phyloP scores from a whole-genome alignment of 2,329 filamentous ascomycete genomes.

The Proliferodiscus dingleyae region DNA sequence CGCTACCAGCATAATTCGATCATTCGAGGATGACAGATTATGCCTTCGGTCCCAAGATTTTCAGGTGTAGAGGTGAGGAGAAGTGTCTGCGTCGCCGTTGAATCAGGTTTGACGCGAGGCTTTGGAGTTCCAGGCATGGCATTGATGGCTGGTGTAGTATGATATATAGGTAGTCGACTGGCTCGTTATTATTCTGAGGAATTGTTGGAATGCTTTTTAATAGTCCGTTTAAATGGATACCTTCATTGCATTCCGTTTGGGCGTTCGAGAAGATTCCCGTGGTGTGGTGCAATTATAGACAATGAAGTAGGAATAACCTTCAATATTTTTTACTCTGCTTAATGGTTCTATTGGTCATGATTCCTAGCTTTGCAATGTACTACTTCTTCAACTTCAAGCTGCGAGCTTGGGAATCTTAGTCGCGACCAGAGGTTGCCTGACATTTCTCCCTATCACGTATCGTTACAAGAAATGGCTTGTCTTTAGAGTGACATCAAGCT shows the following conservation, averaged over 20 bases:
- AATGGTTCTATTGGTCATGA: background rate
- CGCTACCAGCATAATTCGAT: constrained; percentile 18
- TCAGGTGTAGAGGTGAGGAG: constrained; percentile 7
- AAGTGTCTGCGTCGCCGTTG: constrained; percentile 18
- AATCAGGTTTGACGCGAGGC: constrained; percentile 21
- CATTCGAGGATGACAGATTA: background rate
- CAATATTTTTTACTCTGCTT: background rate
- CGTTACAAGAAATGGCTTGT: too few species aligned
- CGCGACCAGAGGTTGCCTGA: too few species aligned
- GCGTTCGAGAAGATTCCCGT: constrained; percentile 7
- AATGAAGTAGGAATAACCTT: background rate
- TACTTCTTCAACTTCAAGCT: too few species aligned
- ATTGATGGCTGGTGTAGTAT: constrained; percentile 4
- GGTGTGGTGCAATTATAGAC: constrained; percentile 1
- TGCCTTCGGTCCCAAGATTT: background rate
- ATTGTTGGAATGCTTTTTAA: constrained; percentile 25
- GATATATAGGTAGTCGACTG: constrained; percentile 26
- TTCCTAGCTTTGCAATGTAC: background rate
- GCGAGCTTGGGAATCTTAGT: too few species aligned
- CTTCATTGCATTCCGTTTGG: constrained; percentile 22
- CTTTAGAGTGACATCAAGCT: too few species aligned
- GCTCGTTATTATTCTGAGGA: constrained; percentile 23
- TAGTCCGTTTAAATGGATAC: constrained; percentile 27
- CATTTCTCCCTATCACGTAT: too few species aligned
- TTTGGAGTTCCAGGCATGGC: constrained; percentile 8